Base-by-base conservation (phyloP, 2,329 filamentous ascomycete genomes). In the Acephala macrosclerotiorum region DNA sequence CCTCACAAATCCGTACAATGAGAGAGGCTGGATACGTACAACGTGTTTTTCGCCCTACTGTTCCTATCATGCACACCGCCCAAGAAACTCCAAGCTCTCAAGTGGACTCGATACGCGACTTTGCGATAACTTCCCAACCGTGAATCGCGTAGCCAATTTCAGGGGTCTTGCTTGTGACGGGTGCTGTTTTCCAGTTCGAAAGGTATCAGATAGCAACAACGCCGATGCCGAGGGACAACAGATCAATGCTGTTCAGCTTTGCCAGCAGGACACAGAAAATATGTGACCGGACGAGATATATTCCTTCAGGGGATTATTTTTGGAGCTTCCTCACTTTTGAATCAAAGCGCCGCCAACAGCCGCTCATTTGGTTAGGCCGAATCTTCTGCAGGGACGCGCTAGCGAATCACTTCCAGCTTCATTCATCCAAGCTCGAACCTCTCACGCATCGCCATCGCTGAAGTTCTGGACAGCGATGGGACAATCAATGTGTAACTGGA, bases 11-110 rank as follows among this genome's bases (percentile, higher is more conserved):
- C 29, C 9, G 29, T 33, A 33, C 29, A 33, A 33, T 33, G 29
- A 33, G 29, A 42, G 26, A n/a, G 55, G 55, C 56, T 42, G 20
- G 60, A 61, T 49, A 68, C 63, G 67, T 51, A 65, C 65, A 65
- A 65, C 65, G 63, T 62, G 65, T 55, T 67, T n/a, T 49, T 40
- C 57, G 57, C 56, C 51, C n/a, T 40, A 33, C 33, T 40, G 33
- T n/a, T 40, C 12, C 49, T 16, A 18, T 22, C n/a, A 8, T 20
- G 45, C 12, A 22, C 25, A 29, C 42, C 20, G 22, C 45, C 12
- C 18, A 20, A 57, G n/a, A 57, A 14, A 29, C 14, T 20, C 29
- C 55, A 57, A 57, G 55, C 29, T 35, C 55, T 57, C 20, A 9
- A 38, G 55, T 57, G 55, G 55, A 53, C 22, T 53, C 33, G 55